These are phyloP conservation scores for Neostapfia colusana DNA, from an alignment of 176 grass and related monocot genomes.

Conservation along the genomic window DNA sequence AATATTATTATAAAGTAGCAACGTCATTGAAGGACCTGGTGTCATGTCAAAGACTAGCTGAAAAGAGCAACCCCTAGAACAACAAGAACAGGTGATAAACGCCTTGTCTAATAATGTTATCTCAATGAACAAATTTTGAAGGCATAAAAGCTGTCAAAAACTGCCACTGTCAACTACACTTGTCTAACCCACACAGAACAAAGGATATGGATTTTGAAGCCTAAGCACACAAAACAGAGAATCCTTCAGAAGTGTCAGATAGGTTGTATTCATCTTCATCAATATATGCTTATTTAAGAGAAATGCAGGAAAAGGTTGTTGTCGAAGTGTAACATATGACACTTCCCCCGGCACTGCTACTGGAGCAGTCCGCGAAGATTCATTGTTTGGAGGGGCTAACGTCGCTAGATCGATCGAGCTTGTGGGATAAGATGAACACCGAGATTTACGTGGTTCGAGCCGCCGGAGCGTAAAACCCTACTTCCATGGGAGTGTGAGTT, in stretches of 20 bases:
- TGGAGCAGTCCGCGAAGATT: no score
- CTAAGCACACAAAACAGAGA: not conserved
- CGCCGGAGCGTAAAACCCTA: no score
- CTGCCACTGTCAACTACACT: not conserved
- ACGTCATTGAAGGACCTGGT: not conserved
- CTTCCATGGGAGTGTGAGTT: no score
- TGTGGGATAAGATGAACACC: no score
- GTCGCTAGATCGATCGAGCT: no score
- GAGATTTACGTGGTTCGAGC: no score
- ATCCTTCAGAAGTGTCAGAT: not conserved
- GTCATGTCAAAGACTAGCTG: not conserved
- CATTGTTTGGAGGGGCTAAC: no score
- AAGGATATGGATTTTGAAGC: not conserved
- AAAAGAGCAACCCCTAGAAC: not conserved
- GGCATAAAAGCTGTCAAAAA: not conserved
- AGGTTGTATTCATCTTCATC: not conserved
- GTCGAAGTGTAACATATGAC: no score
- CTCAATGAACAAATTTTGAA: not conserved
- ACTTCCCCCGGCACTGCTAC: no score
- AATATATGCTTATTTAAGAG: not conserved
- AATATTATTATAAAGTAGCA: no score
- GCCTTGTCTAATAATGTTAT: not conserved
- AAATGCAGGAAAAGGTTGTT: no score
- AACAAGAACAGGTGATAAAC: not conserved
- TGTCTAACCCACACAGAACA: not conserved